These are phyloP conservation scores for Psilocybe cyanescens DNA, from an alignment of 768 basidiomycete genomes.

Conservation along the genomic window DNA sequence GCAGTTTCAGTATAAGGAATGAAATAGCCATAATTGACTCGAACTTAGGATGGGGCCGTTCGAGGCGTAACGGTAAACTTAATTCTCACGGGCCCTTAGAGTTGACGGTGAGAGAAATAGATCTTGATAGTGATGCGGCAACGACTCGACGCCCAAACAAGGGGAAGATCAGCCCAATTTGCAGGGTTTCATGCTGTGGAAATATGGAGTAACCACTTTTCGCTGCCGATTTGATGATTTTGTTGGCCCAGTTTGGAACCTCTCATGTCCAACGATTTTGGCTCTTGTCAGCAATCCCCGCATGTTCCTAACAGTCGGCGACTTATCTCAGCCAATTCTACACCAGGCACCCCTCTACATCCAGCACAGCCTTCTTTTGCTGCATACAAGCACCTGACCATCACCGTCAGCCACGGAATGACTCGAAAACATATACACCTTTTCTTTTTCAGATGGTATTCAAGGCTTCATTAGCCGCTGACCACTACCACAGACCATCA, in stretches of 20 bases:
- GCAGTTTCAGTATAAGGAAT: conserved; percentile 36
- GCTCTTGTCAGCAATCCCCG: conserved; percentile 9
- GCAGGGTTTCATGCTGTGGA: conserved; percentile 35
- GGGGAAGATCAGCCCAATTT: conserved; percentile 32
- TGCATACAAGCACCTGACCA: conserved; percentile 18
- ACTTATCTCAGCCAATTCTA: conserved; percentile 32
- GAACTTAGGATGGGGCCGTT: conserved; percentile 35
- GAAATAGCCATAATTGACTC: conserved; percentile 44
- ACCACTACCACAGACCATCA: conserved; percentile 15
- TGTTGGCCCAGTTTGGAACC: conserved; percentile 22
- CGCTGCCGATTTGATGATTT: conserved; percentile 18
- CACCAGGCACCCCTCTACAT: conserved; percentile 21
- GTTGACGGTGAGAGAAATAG: conserved; percentile 35
- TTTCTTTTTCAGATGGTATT: conserved; percentile 7
- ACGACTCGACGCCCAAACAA: conserved; percentile 37
- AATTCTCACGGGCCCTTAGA: conserved; percentile 27
- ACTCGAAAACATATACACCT: conserved; percentile 29
- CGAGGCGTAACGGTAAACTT: conserved; percentile 24
- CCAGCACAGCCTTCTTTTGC: conserved; percentile 21
- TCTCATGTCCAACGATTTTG: conserved; percentile 18
- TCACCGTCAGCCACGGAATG: conserved; percentile 34
- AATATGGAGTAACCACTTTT: conserved; percentile 34
- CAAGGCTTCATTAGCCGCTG: conserved; percentile 22
- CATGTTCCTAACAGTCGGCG: conserved; percentile 37
- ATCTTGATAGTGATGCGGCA: conserved; percentile 43